These are phyloP conservation scores for Capsella bursapastoris DNA, from an alignment of 345 rosid species.

Conservation along the genomic window DNA sequence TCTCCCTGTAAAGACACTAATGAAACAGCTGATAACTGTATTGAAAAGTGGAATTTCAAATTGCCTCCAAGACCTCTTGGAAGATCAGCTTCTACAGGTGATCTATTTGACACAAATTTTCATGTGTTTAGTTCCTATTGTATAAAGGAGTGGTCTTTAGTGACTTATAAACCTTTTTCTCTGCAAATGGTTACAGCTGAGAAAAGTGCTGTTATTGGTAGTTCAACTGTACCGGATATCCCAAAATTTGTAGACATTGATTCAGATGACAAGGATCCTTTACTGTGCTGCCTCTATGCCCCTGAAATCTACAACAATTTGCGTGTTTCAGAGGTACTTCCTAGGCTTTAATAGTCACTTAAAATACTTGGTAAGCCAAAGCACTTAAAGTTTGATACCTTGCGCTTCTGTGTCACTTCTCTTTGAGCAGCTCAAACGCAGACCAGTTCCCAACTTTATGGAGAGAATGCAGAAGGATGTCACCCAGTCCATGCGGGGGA, in stretches of 20 bases:
- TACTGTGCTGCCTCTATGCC: constrained; percentile 81
- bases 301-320: constrained; percentile 70
- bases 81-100: constrained; percentile 42
- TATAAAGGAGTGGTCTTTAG: background rate
- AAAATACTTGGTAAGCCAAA: constrained; percentile 14
- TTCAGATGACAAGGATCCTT: constrained; percentile 66
- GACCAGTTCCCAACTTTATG: constrained; percentile 69
- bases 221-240: constrained; percentile 42
- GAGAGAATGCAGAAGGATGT: constrained; percentile 77
- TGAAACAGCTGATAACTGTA: constrained; percentile 32
- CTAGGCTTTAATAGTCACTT: constrained; percentile 19
- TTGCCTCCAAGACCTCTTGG: constrained; percentile 44
- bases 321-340: constrained; percentile 82
- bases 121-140: constrained; percentile 3
- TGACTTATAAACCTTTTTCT: background rate
- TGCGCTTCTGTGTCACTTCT: constrained; percentile 27
- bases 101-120: constrained; percentile 8
- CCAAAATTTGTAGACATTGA: constrained; percentile 66
- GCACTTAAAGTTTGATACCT: constrained; percentile 8
- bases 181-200: constrained; percentile 49
- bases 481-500: constrained; percentile 85
- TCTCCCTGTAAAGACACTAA: constrained; percentile 19
- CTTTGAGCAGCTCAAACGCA: constrained; percentile 65
- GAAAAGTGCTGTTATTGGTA: constrained; percentile 43
- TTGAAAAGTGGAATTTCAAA: constrained; percentile 26